A percentile compares a stretch with the other conserved stretches of the same genome.
Conservation (phyloP, 2,329 filamentous ascomycete species). For the Arachnomyces sp. region DNA sequence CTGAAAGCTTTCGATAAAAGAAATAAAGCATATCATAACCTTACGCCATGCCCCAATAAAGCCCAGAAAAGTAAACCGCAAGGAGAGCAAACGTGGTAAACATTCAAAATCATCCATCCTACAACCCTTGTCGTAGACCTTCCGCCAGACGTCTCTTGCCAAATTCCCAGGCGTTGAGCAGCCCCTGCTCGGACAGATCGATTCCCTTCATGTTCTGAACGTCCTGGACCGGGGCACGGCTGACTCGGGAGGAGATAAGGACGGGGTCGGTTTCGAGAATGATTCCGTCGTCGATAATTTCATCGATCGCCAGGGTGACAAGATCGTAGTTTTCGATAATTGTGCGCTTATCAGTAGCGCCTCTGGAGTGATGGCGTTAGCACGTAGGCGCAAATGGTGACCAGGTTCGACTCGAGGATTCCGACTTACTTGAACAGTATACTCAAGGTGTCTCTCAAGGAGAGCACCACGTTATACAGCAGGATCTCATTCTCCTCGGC, state of each 20-base stretch:
- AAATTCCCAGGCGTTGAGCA: conserved; percentile 89
- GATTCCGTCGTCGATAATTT: conserved; percentile 91
- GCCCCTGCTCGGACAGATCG: conserved; percentile 88
- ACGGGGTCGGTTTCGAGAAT: conserved; percentile 96
- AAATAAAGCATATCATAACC: conserved; percentile 18
- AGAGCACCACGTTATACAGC: conserved; percentile 87
- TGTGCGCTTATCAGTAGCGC: conserved; percentile 93
- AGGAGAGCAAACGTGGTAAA: conserved; percentile 12
- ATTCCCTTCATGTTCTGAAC: conserved; percentile 82
- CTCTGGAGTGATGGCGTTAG: conserved; percentile 44
- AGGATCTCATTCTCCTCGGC: conserved; percentile 95
- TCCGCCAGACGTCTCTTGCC: conserved; percentile 87
- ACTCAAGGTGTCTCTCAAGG: conserved; percentile 81
- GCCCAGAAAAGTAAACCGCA: conserved; percentile 14
- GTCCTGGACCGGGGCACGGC: conserved; percentile 83
- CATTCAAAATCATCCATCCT: conserved; percentile 26
- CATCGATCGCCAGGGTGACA: conserved; percentile 85
- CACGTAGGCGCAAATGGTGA: conserved; percentile 10
- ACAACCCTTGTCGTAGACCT: conserved; percentile 77
- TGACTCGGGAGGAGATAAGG: conserved; percentile 85
- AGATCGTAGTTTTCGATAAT: conserved; percentile 98
- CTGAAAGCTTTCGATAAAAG: conserved; percentile 15
- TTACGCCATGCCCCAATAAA: conserved; percentile 9
- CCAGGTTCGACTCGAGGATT: not conserved
- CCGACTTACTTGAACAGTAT: conserved; percentile 75